These are phyloP conservation scores for Penicillium chermesinum DNA, from an alignment of 495 filamentous ascomycete genomes.

Conservation along the genomic window DNA sequence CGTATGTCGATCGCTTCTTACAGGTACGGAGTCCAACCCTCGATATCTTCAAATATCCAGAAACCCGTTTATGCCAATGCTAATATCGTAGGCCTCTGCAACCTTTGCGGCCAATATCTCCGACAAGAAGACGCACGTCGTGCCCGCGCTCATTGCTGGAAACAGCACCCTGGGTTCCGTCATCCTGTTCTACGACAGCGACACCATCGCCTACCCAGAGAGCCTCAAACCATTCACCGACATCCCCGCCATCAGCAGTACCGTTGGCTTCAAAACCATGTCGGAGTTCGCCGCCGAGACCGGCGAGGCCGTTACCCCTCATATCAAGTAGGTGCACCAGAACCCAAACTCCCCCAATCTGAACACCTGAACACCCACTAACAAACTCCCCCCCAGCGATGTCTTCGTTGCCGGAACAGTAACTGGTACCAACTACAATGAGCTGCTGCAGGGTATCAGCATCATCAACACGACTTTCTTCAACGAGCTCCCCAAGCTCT, in stretches of 20 bases:
- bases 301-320: constrained; percentile 21
- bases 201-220: constrained; percentile 23
- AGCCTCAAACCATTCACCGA: constrained; percentile 35
- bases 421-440: constrained; percentile 25
- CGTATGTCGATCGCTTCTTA: constrained; percentile 30
- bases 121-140: constrained; percentile 31
- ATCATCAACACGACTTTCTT: constrained; percentile 38
- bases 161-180: constrained; percentile 25
- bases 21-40: constrained; percentile 19
- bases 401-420: constrained; percentile 36
- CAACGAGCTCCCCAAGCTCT: constrained; percentile 27
- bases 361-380: no score
- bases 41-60: neutral
- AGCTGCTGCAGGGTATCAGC: constrained; percentile 26
- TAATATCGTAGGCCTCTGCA: constrained; percentile 22
- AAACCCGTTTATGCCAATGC: neutral
- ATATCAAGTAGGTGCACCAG: constrained; percentile 25
- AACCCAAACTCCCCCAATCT: neutral
- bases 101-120: constrained; percentile 27
- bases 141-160: constrained; percentile 29
- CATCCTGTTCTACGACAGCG: constrained; percentile 37
- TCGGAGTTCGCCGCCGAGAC: constrained; percentile 26
- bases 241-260: constrained; percentile 29
- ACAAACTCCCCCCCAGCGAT: no score
- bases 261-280: constrained; percentile 32